A percentile compares a stretch with the other conserved stretches of the same genome.
These are phyloP conservation scores for Pseudogymnoascus sp. DNA, from an alignment of 2,329 filamentous ascomycete species.

Conservation along the genomic window DNA sequence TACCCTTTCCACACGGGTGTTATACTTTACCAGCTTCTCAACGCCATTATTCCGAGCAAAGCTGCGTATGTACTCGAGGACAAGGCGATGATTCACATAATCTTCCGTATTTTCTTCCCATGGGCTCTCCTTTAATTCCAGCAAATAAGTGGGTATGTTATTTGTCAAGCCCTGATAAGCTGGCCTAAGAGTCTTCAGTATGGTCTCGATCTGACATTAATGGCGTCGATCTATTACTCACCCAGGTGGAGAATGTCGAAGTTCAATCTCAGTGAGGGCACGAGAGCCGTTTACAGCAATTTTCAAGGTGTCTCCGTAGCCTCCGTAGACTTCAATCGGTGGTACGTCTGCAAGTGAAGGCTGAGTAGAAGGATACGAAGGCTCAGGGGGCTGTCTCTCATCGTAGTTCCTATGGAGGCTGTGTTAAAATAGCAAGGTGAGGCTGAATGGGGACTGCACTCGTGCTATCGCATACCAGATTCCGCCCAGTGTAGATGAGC, in stretches of 20 bases:
- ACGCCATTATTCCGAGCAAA: constrained; percentile 17
- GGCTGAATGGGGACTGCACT: not conserved
- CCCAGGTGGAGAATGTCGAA: constrained; percentile 23
- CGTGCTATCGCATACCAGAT: constrained; percentile 40
- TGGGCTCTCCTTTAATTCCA: constrained; percentile 19
- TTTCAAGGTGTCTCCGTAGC: not conserved
- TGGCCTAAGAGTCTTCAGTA: constrained; percentile 13
- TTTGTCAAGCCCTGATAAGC: constrained; percentile 22
- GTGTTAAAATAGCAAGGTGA: not conserved
- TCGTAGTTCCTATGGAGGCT: constrained; percentile 10
- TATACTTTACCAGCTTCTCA: constrained; percentile 17
- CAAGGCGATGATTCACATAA: constrained; percentile 20
- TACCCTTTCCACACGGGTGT: constrained; percentile 21
- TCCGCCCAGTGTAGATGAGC: constrained; percentile 43
- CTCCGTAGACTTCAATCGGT: not conserved
- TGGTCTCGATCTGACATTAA: not conserved
- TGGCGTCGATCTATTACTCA: constrained; percentile 10
- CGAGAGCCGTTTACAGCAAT: not conserved
- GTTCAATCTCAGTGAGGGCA: constrained; percentile 5
- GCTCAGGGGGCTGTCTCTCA: constrained; percentile 19
- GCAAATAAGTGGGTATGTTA: constrained; percentile 22
- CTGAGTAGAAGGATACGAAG: constrained; percentile 19
- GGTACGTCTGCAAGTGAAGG: constrained; percentile 19
- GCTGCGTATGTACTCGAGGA: constrained; percentile 19
- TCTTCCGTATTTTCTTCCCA: constrained; percentile 22